Conservation (phyloP, 2,329 filamentous ascomycete species). For the Verticillium albo-atrum region DNA sequence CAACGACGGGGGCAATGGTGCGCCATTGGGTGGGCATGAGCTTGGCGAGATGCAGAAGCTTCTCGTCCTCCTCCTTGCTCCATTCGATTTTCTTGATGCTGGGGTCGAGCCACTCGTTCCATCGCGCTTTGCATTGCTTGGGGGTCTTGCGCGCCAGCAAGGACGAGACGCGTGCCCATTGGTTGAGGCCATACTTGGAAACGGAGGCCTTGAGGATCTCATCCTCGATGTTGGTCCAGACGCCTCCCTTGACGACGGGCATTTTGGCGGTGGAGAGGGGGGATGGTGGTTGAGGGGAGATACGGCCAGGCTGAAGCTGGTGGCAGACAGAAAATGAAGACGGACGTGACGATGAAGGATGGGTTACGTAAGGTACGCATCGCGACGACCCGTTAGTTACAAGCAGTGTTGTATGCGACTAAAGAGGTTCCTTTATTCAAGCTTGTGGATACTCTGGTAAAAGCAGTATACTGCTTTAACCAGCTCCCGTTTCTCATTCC, state of each 20-base stretch:
- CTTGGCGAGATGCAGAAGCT: conserved; percentile 92
- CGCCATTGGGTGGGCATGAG: conserved; percentile 99
- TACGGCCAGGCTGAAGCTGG: not conserved
- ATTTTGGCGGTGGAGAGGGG: conserved; percentile 36
- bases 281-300: not conserved
- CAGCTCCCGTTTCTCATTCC: too few species aligned
- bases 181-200: conserved; percentile 91
- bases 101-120: conserved; percentile 97
- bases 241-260: conserved; percentile 71
- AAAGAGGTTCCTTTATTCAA: too few species aligned
- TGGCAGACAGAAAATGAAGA: not conserved
- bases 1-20: conserved; percentile 94
- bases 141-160: conserved; percentile 94
- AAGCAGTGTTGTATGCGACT: too few species aligned
- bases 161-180: conserved; percentile 98
- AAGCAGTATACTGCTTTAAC: too few species aligned
- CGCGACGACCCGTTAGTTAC: too few species aligned
- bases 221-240: conserved; percentile 78
- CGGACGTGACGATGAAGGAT: not conserved
- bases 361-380: not conserved
- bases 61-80: conserved; percentile 98
- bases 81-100: conserved; percentile 98
- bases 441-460: too few species aligned
- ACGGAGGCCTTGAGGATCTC: conserved; percentile 96
- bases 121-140: conserved; percentile 98